These are phyloP conservation scores for Lentinula boryana DNA, from an alignment of 768 basidiomycete genomes.

Conservation along the genomic window DNA sequence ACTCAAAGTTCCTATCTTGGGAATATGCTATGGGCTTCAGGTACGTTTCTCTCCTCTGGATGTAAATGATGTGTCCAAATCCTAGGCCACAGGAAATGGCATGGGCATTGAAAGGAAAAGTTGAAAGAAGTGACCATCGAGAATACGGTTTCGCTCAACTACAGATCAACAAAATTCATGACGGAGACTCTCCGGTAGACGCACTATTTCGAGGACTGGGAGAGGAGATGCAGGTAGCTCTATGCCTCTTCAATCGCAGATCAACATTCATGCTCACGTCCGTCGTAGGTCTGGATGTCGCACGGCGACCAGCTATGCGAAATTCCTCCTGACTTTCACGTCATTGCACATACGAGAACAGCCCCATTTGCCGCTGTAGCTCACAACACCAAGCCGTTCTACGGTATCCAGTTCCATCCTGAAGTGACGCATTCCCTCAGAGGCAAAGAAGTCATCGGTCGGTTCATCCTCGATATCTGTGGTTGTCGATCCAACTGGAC, in stretches of 20 bases:
- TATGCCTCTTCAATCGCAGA: not conserved
- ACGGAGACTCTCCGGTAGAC: slow-evolving; percentile 46
- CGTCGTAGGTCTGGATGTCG: slow-evolving; percentile 94
- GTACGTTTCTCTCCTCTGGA: slow-evolving; percentile 30
- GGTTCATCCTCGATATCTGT: slow-evolving; percentile 83
- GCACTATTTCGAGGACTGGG: slow-evolving; percentile 82
- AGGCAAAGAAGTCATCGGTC: slow-evolving; percentile 84
- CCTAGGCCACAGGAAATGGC: slow-evolving; percentile 73
- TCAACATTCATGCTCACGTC: not conserved
- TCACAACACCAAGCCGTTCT: slow-evolving; percentile 83
- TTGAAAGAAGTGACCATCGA: slow-evolving; percentile 82
- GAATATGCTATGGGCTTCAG: slow-evolving; percentile 97
- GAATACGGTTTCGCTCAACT: slow-evolving; percentile 94
- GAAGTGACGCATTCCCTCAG: slow-evolving; percentile 93
- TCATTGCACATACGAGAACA: slow-evolving; percentile 79
- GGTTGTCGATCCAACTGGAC: slow-evolving; percentile 82
- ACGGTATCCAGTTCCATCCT: slow-evolving; percentile 98
- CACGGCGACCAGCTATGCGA: slow-evolving; percentile 91
- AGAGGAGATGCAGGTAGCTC: slow-evolving; percentile 76
- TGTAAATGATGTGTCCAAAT: not conserved
- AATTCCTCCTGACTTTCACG: slow-evolving; percentile 77
- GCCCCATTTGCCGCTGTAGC: slow-evolving; percentile 94
- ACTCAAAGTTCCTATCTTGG: slow-evolving; percentile 85
- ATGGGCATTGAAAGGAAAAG: slow-evolving; percentile 78
- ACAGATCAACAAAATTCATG: slow-evolving; percentile 59